Evolutionary conservation across 495 filamentous ascomycete genomes (phyloP).

Genomic region (Haplographium delicatum): DNA sequence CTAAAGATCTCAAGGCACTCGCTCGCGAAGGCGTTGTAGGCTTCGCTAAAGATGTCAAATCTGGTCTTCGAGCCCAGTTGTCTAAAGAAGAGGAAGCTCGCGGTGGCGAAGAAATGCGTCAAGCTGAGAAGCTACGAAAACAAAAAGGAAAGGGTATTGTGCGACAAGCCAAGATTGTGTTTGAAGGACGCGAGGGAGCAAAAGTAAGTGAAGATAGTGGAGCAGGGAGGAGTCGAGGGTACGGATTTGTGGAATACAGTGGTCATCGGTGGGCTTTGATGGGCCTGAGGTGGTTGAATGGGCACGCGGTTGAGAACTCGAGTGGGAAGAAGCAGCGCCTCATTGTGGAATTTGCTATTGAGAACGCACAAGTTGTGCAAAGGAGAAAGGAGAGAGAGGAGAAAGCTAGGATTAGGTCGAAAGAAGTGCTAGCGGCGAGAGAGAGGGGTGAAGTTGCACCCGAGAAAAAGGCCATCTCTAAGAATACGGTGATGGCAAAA

Average conservation of each 20-base stretch:
- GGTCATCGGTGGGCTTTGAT: constrained; percentile 92
- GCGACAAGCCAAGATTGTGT: constrained; percentile 91
- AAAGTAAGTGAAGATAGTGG: constrained; percentile 68
- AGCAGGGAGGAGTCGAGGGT: constrained; percentile 80
- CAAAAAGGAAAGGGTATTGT: constrained; percentile 86
- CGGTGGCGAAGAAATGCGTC: constrained; percentile 70
- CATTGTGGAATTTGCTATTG: constrained; percentile 97
- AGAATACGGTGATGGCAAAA: constrained; percentile 22
- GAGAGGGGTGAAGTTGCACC: constrained; percentile 35
- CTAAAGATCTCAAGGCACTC: constrained; percentile 86
- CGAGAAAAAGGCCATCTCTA: constrained; percentile 31
- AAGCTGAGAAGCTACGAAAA: constrained; percentile 71
- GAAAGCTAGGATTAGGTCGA: constrained; percentile 44
- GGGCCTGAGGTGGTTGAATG: constrained; percentile 91
- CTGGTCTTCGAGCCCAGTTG: constrained; percentile 61
- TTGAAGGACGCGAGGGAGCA: constrained; percentile 74
- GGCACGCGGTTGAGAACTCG: constrained; percentile 55
- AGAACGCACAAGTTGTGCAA: constrained; percentile 90
- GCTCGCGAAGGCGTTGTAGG: constrained; percentile 87
- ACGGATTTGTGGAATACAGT: constrained; percentile 96
- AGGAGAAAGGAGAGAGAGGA: constrained; percentile 67
- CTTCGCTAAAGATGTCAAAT: constrained; percentile 86
- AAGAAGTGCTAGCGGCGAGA: constrained; percentile 22
- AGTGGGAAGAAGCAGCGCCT: constrained; percentile 53
- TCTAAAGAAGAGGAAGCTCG: constrained; percentile 82